Evolutionary conservation across 2,329 filamentous ascomycete species (phyloP).

Genomic region (Hypoxylon sp.): DNA sequence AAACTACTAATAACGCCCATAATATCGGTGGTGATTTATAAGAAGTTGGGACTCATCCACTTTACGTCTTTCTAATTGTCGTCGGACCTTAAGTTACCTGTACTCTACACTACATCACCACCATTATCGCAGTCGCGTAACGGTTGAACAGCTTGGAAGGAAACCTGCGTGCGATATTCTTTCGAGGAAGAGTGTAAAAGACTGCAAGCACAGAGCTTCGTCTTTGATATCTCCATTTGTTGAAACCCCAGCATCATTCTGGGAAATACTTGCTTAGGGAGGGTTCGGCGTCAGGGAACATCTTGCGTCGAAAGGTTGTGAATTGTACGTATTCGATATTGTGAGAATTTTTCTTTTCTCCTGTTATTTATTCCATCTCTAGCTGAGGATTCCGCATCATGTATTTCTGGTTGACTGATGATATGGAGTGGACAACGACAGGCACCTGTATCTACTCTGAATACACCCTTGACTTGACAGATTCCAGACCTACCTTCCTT

Average conservation of each 20-base stretch:
- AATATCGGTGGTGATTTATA: conserved; percentile 42
- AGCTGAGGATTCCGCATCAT: conserved; percentile 42
- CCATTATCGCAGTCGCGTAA: conserved; percentile 41
- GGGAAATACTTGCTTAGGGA: conserved; percentile 35
- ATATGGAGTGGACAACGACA: conserved; percentile 55
- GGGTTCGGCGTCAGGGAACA: conserved; percentile 37
- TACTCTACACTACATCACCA: conserved; percentile 48
- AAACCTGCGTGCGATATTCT: conserved; percentile 32
- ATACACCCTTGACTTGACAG: conserved; percentile 57
- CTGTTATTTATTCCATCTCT: conserved; percentile 47
- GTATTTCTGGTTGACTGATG: conserved; percentile 57
- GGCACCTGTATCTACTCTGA: conserved; percentile 60
- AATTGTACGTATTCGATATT: conserved; percentile 71
- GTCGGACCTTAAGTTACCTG: conserved; percentile 45
- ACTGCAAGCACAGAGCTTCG: conserved; percentile 76
- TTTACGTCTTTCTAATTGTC: conserved; percentile 38
- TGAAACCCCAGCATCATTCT: conserved; percentile 39
- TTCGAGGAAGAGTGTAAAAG: conserved; percentile 51
- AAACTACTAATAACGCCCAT: conserved; percentile 41
- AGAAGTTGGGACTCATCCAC: conserved; percentile 40
- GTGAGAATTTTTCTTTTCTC: conserved; percentile 56
- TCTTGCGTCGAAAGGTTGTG: conserved; percentile 49
- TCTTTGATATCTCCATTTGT: conserved; percentile 64
- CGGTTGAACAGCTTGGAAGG: conserved; percentile 28
- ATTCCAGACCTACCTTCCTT: conserved; percentile 47